phyloP scores from a whole-genome alignment of 371 early-diverging fungal genomes.

The Dentiscutata heterogama region DNA sequence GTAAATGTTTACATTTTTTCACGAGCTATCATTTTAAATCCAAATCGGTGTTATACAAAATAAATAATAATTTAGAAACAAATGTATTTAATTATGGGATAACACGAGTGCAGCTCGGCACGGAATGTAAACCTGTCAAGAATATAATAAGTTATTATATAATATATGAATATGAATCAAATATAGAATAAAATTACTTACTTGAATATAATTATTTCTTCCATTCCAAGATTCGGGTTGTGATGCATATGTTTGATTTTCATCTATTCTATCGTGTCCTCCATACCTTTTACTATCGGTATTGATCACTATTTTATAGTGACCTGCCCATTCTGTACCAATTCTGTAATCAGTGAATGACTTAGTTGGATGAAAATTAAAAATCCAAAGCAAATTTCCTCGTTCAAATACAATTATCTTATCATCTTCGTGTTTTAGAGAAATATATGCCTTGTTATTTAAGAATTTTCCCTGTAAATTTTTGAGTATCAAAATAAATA shows the following conservation, averaged over 20 bases:
- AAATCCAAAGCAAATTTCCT: conserved; percentile 85
- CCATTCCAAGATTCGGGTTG: conserved; percentile 74
- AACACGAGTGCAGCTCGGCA: conserved; percentile 77
- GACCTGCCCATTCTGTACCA: conserved; percentile 76
- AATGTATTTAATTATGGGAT: conserved; percentile 34
- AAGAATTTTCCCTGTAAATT: conserved; percentile 13
- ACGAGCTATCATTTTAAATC: too few relatives aligned
- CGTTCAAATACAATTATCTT: conserved; percentile 95
- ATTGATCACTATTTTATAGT: conserved; percentile 80
- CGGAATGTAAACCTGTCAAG: conserved; percentile 75
- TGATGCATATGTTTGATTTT: conserved; percentile 69
- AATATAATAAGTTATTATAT: neutral
- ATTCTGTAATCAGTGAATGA: conserved; percentile 90
- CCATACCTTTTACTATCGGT: conserved; percentile 80
- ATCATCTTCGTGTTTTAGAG: conserved; percentile 92
- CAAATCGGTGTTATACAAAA: too few relatives aligned
- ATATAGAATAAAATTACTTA: conserved; percentile 42
- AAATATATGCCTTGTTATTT: conserved; percentile 70
- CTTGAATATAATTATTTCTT: conserved; percentile 79
- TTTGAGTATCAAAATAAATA: conserved; percentile 6
- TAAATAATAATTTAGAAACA: too few relatives aligned
- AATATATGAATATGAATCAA: neutral
- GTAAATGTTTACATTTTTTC: too few relatives aligned
- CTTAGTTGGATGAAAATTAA: conserved; percentile 94
- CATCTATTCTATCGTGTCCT: conserved; percentile 87